These are phyloP conservation scores for Alternaria triticimaculans DNA, from an alignment of 2,329 filamentous ascomycete species.

Conservation along the genomic window DNA sequence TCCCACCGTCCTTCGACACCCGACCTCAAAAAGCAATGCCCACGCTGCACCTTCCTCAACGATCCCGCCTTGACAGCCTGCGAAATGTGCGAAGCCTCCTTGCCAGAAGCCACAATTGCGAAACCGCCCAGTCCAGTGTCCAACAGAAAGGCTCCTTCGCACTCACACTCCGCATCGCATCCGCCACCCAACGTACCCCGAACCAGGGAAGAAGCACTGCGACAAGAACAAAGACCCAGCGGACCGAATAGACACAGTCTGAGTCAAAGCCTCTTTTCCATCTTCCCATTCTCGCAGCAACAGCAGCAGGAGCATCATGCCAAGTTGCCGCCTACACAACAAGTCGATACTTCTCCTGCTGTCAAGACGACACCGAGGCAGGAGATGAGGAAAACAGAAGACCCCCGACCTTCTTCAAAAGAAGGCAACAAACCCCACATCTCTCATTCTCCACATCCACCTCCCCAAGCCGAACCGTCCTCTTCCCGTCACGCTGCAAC, in stretches of 20 bases:
- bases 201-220: conserved; percentile 7
- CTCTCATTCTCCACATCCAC: not conserved
- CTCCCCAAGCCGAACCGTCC: not conserved
- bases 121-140: conserved; percentile 33
- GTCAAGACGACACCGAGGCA: not conserved
- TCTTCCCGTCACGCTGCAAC: conserved; percentile 1
- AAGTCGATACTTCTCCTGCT: conserved; percentile 4
- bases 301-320: conserved; percentile 41
- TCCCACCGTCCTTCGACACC: conserved; percentile 28
- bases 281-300: conserved; percentile 45
- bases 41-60: conserved; percentile 46
- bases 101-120: conserved; percentile 30
- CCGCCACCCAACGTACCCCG: conserved; percentile 25
- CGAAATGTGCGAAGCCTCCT: conserved; percentile 42
- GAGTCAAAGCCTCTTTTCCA: conserved; percentile 43
- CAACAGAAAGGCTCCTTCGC: conserved; percentile 18
- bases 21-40: conserved; percentile 42
- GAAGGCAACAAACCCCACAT: not conserved
- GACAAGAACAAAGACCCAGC: conserved; percentile 22
- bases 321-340: conserved; percentile 35
- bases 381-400: not conserved
- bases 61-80: conserved; percentile 38
- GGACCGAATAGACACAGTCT: conserved; percentile 41
- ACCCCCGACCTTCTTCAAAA: conserved; percentile 3
- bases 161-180: conserved; percentile 39